These are phyloP conservation scores for Teunomyces aglyptinius DNA, from an alignment of 805 yeast genomes.

Conservation along the genomic window DNA sequence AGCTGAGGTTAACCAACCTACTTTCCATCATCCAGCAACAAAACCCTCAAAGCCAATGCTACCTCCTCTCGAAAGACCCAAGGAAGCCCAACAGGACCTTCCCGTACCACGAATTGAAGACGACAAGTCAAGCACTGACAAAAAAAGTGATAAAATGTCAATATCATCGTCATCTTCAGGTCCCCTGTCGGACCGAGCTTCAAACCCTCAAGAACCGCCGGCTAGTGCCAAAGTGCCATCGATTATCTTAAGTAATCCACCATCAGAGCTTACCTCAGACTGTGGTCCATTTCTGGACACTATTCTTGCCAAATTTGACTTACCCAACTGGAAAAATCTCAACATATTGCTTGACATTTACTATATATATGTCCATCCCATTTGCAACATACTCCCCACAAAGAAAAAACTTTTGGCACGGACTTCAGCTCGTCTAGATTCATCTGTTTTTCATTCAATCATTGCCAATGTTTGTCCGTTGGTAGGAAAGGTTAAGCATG, in stretches of 20 bases:
- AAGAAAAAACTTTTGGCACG: constrained; percentile 17
- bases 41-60: not conserved
- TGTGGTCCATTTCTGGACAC: constrained; percentile 2
- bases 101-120: not conserved
- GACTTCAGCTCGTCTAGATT: constrained; percentile 19
- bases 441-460: constrained; percentile 25
- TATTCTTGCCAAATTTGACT: constrained; percentile 19
- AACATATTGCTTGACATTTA: constrained; percentile 20
- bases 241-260: not conserved
- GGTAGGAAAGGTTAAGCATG: constrained; percentile 7
- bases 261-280: not conserved
- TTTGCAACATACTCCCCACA: constrained; percentile 20
- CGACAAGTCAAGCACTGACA: not conserved
- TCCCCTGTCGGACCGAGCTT: not conserved
- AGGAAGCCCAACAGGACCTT: not conserved
- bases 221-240: not conserved
- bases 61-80: not conserved
- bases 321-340: constrained; percentile 22
- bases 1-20: not conserved
- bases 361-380: constrained; percentile 20
- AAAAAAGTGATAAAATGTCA: not conserved
- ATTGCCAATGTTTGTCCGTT: constrained; percentile 20
- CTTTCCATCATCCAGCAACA: not conserved
- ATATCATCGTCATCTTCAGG: not conserved
- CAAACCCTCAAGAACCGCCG: not conserved